Conservation (phyloP, 352 stramenopile genomes). For the Thraustotheca clavata region DNA sequence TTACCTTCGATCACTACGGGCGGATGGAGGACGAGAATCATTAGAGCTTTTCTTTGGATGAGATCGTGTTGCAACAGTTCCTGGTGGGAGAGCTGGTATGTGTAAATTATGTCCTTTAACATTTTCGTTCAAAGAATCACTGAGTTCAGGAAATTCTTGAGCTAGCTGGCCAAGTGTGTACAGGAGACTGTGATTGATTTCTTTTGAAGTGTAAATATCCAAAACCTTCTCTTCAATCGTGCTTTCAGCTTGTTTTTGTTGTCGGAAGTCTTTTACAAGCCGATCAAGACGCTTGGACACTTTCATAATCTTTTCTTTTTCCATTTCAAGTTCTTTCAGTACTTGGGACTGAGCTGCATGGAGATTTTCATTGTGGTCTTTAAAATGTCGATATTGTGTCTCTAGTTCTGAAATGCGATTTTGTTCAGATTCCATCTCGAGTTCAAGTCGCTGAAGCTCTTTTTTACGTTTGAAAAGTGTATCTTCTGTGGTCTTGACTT, state of each 20-base stretch:
- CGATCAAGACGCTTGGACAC: constrained; percentile 62
- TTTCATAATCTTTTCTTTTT: constrained; percentile 61
- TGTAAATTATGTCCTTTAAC: constrained; percentile 71
- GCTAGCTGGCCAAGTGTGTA: constrained; percentile 89
- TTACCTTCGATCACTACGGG: constrained; percentile 53
- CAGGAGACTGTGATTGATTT: constrained; percentile 81
- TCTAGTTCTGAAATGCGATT: constrained; percentile 62
- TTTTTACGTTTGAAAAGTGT: constrained; percentile 91
- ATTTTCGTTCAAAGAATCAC: constrained; percentile 57
- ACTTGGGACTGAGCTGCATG: constrained; percentile 49
- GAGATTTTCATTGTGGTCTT: constrained; percentile 54
- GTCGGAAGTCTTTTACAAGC: constrained; percentile 46
- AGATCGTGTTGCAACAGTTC: constrained; percentile 36
- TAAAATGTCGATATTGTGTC: constrained; percentile 50
- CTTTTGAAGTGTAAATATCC: constrained; percentile 55
- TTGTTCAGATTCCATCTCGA: constrained; percentile 67
- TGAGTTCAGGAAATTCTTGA: constrained; percentile 91
- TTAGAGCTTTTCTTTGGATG: constrained; percentile 24
- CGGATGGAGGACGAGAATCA: constrained; percentile 45
- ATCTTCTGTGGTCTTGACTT: constrained; percentile 81
- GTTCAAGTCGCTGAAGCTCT: constrained; percentile 85
- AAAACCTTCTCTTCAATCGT: constrained; percentile 83
- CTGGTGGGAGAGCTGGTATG: constrained; percentile 63
- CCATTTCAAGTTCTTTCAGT: constrained; percentile 54
- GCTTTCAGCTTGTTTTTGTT: constrained; percentile 30